Percentiles rank a stretch among this genome's conserved stretches.
phyloP scores from a whole-genome alignment of 139 green algal species.

The Volvox africanus region DNA sequence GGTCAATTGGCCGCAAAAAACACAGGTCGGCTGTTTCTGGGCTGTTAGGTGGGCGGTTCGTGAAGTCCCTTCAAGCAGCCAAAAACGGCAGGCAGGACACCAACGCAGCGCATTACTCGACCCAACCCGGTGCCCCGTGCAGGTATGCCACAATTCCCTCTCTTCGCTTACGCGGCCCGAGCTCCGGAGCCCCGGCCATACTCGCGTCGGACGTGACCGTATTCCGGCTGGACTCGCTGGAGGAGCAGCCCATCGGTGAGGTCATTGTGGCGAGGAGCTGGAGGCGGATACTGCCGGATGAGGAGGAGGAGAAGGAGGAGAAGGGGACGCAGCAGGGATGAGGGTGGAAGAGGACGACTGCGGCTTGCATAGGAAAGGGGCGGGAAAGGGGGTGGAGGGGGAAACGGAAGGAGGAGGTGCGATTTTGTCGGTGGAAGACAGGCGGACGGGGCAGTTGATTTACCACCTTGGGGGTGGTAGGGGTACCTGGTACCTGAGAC shows the following conservation, averaged over 20 bases:
- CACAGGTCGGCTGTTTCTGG: too few species aligned
- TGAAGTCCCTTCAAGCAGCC: too few species aligned
- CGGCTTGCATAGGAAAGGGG: background rate
- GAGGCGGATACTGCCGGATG: background rate
- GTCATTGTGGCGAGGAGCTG: conserved; percentile 56
- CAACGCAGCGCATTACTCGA: background rate
- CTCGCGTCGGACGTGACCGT: conserved; percentile 49
- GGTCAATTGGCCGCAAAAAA: too few species aligned
- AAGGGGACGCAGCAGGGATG: background rate
- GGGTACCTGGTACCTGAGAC: too few species aligned
- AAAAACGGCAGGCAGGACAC: too few species aligned
- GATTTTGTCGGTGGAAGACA: too few species aligned
- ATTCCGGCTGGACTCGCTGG: conserved; percentile 67
- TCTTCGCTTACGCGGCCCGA: conserved; percentile 35
- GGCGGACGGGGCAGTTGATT: too few species aligned
- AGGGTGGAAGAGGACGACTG: background rate
- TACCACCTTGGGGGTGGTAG: too few species aligned
- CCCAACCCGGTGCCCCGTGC: background rate
- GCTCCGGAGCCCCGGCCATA: conserved; percentile 7
- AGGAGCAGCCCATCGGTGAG: conserved; percentile 56
- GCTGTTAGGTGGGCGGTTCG: too few species aligned
- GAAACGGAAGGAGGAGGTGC: too few species aligned
- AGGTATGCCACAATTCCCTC: conserved; percentile 2
- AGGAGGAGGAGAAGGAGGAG: background rate
- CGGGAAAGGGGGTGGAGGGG: background rate